Conservation (phyloP, 2,329 filamentous ascomycete species). For the Cephalotrichum gorgonifer region DNA sequence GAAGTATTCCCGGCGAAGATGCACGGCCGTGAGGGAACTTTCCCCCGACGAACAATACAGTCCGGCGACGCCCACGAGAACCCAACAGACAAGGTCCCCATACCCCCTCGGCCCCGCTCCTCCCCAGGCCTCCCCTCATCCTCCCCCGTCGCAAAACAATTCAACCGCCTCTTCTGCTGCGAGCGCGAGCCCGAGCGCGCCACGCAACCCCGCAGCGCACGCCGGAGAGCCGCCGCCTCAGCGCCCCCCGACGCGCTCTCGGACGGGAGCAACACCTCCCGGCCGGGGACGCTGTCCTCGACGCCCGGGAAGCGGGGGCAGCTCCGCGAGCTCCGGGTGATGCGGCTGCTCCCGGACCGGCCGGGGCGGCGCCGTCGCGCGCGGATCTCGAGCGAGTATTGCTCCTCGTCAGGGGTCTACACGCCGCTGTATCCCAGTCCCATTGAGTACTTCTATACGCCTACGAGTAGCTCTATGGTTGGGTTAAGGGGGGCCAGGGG, state of each 20-base stretch:
- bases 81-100: background rate
- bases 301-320: background rate
- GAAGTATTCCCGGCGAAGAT: too few relatives aligned
- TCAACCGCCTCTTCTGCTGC: background rate
- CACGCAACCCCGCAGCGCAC: background rate
- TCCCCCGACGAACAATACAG: too few relatives aligned
- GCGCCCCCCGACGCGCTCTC: too few relatives aligned
- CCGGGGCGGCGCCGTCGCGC: background rate
- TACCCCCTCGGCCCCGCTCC: background rate
- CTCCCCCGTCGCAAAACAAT: too few relatives aligned
- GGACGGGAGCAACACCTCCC: background rate
- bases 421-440: background rate
- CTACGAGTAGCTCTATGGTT: background rate
- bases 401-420: background rate
- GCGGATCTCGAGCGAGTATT: background rate
- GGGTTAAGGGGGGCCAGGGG: background rate
- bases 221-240: background rate
- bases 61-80: too few relatives aligned
- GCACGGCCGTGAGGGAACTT: too few relatives aligned
- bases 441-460: background rate
- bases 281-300: background rate
- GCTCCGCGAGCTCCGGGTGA: background rate
- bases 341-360: background rate
- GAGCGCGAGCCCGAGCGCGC: background rate
- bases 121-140: background rate